Percentiles rank a stretch among this genome's conserved stretches.
These are phyloP conservation scores for Trichaptum fuscoviolaceum DNA, from an alignment of 768 basidiomycete species.

Conservation along the genomic window DNA sequence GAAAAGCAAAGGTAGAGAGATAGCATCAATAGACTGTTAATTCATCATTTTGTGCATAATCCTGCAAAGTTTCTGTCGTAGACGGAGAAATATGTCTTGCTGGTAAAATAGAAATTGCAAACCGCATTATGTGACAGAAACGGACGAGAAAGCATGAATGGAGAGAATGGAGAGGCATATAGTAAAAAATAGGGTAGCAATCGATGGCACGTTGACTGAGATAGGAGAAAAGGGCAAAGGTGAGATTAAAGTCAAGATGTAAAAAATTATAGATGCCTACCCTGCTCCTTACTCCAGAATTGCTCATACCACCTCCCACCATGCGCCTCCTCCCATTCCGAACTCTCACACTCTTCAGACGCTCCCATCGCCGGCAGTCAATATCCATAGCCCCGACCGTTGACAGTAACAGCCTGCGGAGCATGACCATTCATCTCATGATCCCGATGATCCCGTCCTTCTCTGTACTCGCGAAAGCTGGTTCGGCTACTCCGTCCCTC, in stretches of 20 bases:
- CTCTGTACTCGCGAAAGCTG: background rate
- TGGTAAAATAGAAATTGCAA: background rate
- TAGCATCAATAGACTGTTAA: background rate
- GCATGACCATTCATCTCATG: background rate
- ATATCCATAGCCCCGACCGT: slow-evolving; percentile 3
- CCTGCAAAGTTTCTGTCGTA: background rate
- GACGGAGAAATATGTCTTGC: background rate
- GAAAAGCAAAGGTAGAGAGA: background rate
- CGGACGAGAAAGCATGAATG: background rate
- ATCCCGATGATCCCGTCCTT: background rate
- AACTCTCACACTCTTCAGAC: background rate
- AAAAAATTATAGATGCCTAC: background rate
- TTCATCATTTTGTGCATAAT: background rate
- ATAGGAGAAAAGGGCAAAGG: too few relatives aligned
- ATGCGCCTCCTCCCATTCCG: background rate
- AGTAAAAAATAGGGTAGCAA: background rate
- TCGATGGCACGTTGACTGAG: too few relatives aligned
- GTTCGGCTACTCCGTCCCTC: background rate
- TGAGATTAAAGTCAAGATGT: too few relatives aligned
- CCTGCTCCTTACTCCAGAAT: background rate
- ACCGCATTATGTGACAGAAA: background rate
- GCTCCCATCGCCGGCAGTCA: background rate
- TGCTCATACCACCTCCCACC: background rate
- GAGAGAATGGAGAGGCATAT: background rate
- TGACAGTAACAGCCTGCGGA: background rate